These are phyloP conservation scores for Hypseocharis bilobata DNA, from an alignment of 441 rosid genomes.

Conservation along the genomic window DNA sequence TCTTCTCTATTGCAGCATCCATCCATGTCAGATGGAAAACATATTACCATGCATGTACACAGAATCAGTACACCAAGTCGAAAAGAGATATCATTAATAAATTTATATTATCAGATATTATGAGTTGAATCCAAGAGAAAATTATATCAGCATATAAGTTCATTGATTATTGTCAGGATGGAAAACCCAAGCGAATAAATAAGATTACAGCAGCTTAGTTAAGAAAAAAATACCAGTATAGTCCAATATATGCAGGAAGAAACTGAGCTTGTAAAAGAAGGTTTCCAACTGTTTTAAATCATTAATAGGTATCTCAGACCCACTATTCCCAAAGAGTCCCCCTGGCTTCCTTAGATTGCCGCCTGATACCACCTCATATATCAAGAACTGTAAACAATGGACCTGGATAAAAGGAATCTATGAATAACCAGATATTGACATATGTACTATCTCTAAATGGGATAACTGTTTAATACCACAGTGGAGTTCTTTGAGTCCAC, in stretches of 20 bases:
- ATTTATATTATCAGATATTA: neutral
- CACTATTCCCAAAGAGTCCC: slow-evolving; percentile 94
- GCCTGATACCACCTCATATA: slow-evolving; percentile 97
- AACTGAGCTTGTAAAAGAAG: slow-evolving; percentile 95
- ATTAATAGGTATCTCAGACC: slow-evolving; percentile 91
- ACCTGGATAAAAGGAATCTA: slow-evolving; percentile 43
- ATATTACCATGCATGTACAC: neutral
- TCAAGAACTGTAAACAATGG: slow-evolving; percentile 92
- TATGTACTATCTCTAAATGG: neutral
- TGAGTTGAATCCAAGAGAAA: neutral
- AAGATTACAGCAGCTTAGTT: neutral
- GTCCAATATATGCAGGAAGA: slow-evolving; percentile 92
- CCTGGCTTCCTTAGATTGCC: slow-evolving; percentile 98
- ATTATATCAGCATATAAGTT: neutral
- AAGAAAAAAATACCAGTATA: slow-evolving; percentile 56
- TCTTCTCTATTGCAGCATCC: neutral
- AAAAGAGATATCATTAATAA: neutral
- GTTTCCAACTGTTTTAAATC: slow-evolving; percentile 91
- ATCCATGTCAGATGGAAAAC: neutral
- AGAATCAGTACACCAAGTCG: neutral
- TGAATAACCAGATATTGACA: slow-evolving; percentile 6
- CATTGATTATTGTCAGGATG: neutral
- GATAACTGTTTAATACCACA: neutral
- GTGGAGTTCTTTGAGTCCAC: neutral
- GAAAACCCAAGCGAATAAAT: neutral